Percentiles rank a stretch among this genome's conserved stretches.
These are phyloP conservation scores for Immersiporthe knoxdaviesiana DNA, from an alignment of 2,329 filamentous ascomycete genomes.

Conservation along the genomic window DNA sequence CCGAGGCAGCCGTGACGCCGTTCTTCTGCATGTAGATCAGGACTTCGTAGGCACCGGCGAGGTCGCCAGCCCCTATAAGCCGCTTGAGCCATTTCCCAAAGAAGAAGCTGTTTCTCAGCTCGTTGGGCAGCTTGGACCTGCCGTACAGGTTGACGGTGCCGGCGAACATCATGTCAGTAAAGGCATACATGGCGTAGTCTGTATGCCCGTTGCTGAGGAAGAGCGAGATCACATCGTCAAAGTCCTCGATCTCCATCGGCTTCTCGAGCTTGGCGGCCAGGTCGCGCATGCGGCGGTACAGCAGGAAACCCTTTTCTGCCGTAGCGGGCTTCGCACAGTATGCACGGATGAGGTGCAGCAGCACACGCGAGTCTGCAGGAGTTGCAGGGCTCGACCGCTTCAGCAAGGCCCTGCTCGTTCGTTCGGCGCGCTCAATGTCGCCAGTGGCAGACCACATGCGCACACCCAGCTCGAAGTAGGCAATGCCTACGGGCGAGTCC, in stretches of 20 bases:
- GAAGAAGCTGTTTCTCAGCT: slow-evolving; percentile 74
- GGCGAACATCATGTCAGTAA: slow-evolving; percentile 86
- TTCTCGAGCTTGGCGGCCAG: slow-evolving; percentile 36
- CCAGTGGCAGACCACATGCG: slow-evolving; percentile 64
- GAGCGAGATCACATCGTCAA: slow-evolving; percentile 72
- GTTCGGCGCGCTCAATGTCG: slow-evolving; percentile 61
- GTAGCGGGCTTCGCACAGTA: slow-evolving; percentile 58
- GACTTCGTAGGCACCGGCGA: slow-evolving; percentile 73
- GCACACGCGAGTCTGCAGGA: slow-evolving; percentile 55
- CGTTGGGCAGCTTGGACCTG: slow-evolving; percentile 47
- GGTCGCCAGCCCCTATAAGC: slow-evolving; percentile 72
- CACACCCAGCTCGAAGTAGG: slow-evolving; percentile 67
- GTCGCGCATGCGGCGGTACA: slow-evolving; percentile 67
- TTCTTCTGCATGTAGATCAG: slow-evolving; percentile 74
- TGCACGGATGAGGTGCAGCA: slow-evolving; percentile 71
- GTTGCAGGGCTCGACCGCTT: slow-evolving; percentile 40
- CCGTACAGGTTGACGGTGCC: slow-evolving; percentile 54
- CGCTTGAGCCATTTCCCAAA: slow-evolving; percentile 88
- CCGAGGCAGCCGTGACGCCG: slow-evolving; percentile 68
- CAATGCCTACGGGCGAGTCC: slow-evolving; percentile 6
- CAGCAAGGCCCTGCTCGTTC: slow-evolving; percentile 59
- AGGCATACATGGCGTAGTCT: slow-evolving; percentile 72
- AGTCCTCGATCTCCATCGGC: slow-evolving; percentile 71
- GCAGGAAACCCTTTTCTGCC: slow-evolving; percentile 63
- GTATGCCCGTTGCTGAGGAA: slow-evolving; percentile 70